Evolutionary conservation across 1,139 yeast species (phyloP).

Genomic region (Sugiyamaella grinbergsii): DNA sequence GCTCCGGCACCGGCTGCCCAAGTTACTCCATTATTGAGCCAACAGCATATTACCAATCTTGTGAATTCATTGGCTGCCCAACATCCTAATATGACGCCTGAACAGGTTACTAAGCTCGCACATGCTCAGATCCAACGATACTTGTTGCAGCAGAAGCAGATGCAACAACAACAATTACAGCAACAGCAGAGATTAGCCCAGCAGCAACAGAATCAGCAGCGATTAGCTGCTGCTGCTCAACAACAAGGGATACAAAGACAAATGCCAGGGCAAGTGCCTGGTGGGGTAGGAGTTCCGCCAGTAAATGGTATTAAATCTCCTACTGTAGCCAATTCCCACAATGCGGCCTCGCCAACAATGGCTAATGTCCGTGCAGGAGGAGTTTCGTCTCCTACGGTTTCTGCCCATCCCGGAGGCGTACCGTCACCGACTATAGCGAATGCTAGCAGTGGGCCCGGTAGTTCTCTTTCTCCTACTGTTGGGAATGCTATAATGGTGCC

Average conservation of each 20-base stretch:
- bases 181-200: conserved; percentile 29
- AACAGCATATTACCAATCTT: conserved; percentile 63
- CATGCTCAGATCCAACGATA: conserved; percentile 64
- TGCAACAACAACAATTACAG: conserved; percentile 41
- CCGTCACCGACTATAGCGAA: conserved; percentile 9
- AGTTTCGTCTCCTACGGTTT: conserved; percentile 6
- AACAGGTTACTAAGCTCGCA: conserved; percentile 72
- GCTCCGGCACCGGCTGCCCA: conserved; percentile 17
- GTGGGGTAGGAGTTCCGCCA: neutral
- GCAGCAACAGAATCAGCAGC: conserved; percentile 33
- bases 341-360: conserved; percentile 12
- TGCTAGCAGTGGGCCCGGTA: neutral
- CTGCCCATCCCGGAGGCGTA: conserved; percentile 1
- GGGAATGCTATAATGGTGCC: conserved; percentile 18
- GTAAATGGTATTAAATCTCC: conserved; percentile 10
- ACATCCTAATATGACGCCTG: conserved; percentile 67
- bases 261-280: conserved; percentile 11
- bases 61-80: conserved; percentile 68
- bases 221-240: conserved; percentile 23
- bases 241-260: conserved; percentile 7
- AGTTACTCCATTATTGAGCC: conserved; percentile 18
- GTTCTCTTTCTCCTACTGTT: conserved; percentile 9
- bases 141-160: conserved; percentile 39
- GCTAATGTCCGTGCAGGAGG: conserved; percentile 9
- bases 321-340: conserved; percentile 3